Percentiles rank a stretch among this genome's conserved stretches.
Conservation (phyloP, 257 asterid genomes). For the Lavandula angustifolia region DNA sequence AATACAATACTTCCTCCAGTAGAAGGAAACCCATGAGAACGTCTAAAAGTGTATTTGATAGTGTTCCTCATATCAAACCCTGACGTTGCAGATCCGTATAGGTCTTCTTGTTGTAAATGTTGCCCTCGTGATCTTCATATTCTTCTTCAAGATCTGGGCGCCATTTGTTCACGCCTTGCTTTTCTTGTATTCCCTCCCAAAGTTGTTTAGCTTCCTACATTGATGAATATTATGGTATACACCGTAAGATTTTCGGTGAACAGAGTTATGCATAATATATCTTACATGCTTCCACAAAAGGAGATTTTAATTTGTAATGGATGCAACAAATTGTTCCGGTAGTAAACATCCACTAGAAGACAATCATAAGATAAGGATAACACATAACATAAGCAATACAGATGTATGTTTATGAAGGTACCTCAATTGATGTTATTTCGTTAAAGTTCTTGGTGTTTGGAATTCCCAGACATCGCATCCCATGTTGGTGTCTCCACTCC, state of each 20-base stretch:
- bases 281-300: not conserved
- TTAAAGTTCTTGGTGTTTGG: conserved; percentile 96
- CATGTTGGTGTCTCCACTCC: conserved; percentile 99
- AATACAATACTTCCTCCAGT: not conserved
- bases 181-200: conserved; percentile 90
- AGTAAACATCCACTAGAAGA: not conserved
- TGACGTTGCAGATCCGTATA: conserved; percentile 95
- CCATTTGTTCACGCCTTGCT: conserved; percentile 64
- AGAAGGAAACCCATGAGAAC: not conserved
- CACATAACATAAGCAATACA: not conserved
- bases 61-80: conserved; percentile 65
- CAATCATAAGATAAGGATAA: not conserved
- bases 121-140: conserved; percentile 96
- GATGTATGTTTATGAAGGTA: conserved; percentile 17
- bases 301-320: no score
- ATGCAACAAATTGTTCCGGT: not conserved
- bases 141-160: conserved; percentile 90
- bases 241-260: no score
- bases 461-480: conserved; percentile 98
- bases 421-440: conserved; percentile 92
- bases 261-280: no score
- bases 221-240: not conserved
- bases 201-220: conserved; percentile 90
- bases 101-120: conserved; percentile 96
- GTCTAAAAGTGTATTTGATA: not conserved